These are phyloP conservation scores for Stachybotrys chartarum DNA, from an alignment of 2,329 filamentous ascomycete species.

Conservation along the genomic window DNA sequence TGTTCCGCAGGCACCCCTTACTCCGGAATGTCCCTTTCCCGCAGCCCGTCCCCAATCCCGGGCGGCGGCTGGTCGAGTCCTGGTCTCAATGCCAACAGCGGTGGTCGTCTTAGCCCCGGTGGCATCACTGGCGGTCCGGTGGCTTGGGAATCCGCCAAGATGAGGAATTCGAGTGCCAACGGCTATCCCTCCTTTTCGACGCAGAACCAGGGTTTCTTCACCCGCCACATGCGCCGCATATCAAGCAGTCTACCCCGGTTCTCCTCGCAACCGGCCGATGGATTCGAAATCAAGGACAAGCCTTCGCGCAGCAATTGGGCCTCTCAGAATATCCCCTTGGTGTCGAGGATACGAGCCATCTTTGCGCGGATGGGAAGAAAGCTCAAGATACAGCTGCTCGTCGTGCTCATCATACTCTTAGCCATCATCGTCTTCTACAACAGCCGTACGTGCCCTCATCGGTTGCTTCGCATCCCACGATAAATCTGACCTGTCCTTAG, in stretches of 20 bases:
- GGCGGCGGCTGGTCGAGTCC: slow-evolving; percentile 83
- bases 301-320: slow-evolving; percentile 47
- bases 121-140: slow-evolving; percentile 49
- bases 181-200: slow-evolving; percentile 75
- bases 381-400: slow-evolving; percentile 54
- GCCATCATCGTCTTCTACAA: slow-evolving; percentile 61
- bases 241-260: slow-evolving; percentile 75
- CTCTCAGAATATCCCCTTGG: slow-evolving; percentile 33
- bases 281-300: slow-evolving; percentile 75
- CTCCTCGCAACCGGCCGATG: slow-evolving; percentile 38
- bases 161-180: slow-evolving; percentile 64
- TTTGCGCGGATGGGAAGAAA: slow-evolving; percentile 53
- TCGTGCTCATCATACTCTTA: slow-evolving; percentile 53
- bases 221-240: slow-evolving; percentile 72
- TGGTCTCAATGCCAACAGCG: slow-evolving; percentile 43
- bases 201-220: slow-evolving; percentile 81
- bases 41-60: slow-evolving; percentile 77
- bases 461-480: not conserved
- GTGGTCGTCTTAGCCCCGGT: slow-evolving; percentile 53
- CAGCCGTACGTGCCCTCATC: slow-evolving; percentile 53
- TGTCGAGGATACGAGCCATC: slow-evolving; percentile 39
- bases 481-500: slow-evolving; percentile 21
- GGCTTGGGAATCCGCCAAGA: slow-evolving; percentile 78
- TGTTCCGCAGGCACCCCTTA: slow-evolving; percentile 43
- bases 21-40: slow-evolving; percentile 70